These are phyloP conservation scores for Royoungia palumana DNA, from an alignment of 768 basidiomycete species.

Conservation along the genomic window DNA sequence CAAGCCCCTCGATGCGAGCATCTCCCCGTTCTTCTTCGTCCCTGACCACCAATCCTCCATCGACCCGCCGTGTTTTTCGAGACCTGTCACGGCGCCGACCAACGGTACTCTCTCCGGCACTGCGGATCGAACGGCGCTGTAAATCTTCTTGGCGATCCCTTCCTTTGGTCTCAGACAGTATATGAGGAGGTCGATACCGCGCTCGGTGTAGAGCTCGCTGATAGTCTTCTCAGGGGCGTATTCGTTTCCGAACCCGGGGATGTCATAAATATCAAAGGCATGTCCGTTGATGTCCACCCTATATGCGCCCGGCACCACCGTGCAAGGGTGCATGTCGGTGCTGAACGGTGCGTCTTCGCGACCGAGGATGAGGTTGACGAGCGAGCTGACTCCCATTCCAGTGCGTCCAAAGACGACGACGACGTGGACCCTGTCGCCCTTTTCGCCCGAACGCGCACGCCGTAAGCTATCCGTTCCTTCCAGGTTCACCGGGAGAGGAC, in stretches of 20 bases:
- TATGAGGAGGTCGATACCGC: constrained; percentile 30
- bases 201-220: constrained; percentile 28
- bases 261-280: constrained; percentile 30
- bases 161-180: constrained; percentile 30
- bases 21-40: constrained; percentile 29
- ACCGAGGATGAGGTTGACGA: constrained; percentile 31
- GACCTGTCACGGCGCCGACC: constrained; percentile 35
- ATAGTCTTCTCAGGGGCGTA: constrained; percentile 23
- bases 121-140: constrained; percentile 25
- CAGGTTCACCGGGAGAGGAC: not conserved
- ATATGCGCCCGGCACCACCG: constrained; percentile 20
- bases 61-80: constrained; percentile 33
- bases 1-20: constrained; percentile 33
- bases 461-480: not conserved
- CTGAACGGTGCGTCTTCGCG: constrained; percentile 32
- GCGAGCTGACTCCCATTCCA: constrained; percentile 31
- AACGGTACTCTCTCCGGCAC: constrained; percentile 35
- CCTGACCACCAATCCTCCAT: constrained; percentile 36
- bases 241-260: constrained; percentile 27
- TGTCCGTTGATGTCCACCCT: constrained; percentile 30
- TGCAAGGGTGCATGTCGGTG: constrained; percentile 32
- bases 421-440: constrained; percentile 32
- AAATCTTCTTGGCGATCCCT: constrained; percentile 27
- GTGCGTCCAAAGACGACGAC: constrained; percentile 33
- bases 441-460: not conserved